Conservation (phyloP, 805 yeast genomes). For the Ogataea pilisensis region DNA sequence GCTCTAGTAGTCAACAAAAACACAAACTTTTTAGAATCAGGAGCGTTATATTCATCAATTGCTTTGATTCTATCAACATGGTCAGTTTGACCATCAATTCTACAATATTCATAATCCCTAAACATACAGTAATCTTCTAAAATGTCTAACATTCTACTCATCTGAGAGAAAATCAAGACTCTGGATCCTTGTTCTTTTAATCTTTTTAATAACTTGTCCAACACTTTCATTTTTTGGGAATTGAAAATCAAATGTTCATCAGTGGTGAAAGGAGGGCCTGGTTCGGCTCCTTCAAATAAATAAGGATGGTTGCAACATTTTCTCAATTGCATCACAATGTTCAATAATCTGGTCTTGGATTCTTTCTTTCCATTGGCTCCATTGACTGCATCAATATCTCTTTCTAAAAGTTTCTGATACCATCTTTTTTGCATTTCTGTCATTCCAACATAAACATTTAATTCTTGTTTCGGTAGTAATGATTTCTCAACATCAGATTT, state of each 20-base stretch:
- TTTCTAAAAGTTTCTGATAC: constrained; percentile 85
- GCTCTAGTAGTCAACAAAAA: constrained; percentile 91
- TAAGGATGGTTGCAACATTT: constrained; percentile 98
- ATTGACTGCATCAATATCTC: constrained; percentile 93
- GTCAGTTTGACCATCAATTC: constrained; percentile 90
- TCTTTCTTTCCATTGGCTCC: constrained; percentile 94
- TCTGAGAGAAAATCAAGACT: constrained; percentile 88
- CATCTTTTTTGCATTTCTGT: constrained; percentile 90
- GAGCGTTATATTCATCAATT: constrained; percentile 85
- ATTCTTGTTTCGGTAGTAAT: constrained; percentile 83
- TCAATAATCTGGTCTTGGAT: constrained; percentile 83
- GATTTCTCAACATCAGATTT: constrained; percentile 93
- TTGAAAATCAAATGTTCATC: constrained; percentile 91
- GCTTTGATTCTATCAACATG: constrained; percentile 92
- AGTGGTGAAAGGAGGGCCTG: constrained; percentile 95
- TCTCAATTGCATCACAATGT: constrained; percentile 94
- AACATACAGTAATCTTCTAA: constrained; percentile 88
- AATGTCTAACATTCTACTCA: constrained; percentile 86
- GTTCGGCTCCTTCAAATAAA: constrained; percentile 97
- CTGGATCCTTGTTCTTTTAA: constrained; percentile 76
- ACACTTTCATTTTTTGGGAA: constrained; percentile 84
- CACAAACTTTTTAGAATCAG: constrained; percentile 76
- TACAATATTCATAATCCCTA: constrained; percentile 78
- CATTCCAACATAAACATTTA: constrained; percentile 90
- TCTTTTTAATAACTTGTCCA: constrained; percentile 76